These are phyloP conservation scores for Phytophthora multivora DNA, from an alignment of 352 stramenopile genomes.

Conservation along the genomic window DNA sequence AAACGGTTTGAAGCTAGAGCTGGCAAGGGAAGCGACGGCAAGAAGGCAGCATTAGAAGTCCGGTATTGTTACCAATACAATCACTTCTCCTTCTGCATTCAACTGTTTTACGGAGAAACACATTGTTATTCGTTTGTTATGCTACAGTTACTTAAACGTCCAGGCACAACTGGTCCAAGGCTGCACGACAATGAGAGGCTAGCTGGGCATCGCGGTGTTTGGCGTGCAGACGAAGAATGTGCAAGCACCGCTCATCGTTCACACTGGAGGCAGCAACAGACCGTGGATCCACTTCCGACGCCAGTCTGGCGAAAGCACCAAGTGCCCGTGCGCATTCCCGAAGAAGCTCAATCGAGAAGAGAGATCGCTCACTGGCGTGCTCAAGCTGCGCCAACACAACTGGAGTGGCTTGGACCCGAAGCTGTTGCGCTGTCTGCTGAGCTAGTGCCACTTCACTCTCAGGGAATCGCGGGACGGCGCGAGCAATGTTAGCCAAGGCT, in stretches of 20 bases:
- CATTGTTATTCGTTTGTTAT: slow-evolving; percentile 30
- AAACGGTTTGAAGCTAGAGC: slow-evolving; percentile 3
- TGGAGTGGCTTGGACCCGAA: slow-evolving; percentile 48
- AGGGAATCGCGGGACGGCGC: slow-evolving; percentile 55
- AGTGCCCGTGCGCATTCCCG: slow-evolving; percentile 75
- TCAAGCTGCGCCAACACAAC: slow-evolving; percentile 53
- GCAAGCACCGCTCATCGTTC: slow-evolving; percentile 36
- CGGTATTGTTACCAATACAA: neutral
- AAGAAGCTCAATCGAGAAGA: slow-evolving; percentile 74
- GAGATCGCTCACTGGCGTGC: slow-evolving; percentile 46
- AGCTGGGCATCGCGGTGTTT: slow-evolving; percentile 72
- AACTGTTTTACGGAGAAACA: neutral
- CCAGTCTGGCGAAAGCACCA: slow-evolving; percentile 55
- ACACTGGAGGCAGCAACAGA: slow-evolving; percentile 19
- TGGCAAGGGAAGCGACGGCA: neutral
- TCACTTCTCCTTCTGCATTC: neutral
- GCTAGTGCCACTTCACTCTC: slow-evolving; percentile 44
- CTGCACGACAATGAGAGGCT: slow-evolving; percentile 55
- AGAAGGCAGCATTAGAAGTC: too few relatives aligned
- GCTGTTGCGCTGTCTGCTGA: slow-evolving; percentile 40
- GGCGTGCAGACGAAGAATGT: slow-evolving; percentile 52
- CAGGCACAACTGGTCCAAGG: slow-evolving; percentile 45
- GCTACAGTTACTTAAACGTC: slow-evolving; percentile 26
- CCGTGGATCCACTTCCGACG: slow-evolving; percentile 33
- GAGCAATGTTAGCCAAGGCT: slow-evolving; percentile 69